Evolutionary conservation across 2,329 filamentous ascomycete genomes (phyloP).

Genomic region (Claviceps spartinae): DNA sequence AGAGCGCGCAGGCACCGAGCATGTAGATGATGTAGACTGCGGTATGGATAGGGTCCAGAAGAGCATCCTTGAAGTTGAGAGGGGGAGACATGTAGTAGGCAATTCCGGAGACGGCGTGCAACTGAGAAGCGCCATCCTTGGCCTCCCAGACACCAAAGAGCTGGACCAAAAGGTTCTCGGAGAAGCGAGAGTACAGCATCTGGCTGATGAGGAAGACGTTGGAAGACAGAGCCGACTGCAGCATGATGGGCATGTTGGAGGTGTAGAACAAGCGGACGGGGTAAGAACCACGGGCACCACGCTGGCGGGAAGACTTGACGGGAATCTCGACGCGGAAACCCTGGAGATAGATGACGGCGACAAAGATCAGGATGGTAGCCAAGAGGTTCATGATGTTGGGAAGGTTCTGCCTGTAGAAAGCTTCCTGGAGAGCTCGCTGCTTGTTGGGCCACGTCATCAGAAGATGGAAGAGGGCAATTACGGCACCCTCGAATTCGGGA

Average conservation of each 20-base stretch:
- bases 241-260: slow-evolving; percentile 99
- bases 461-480: slow-evolving; percentile 95
- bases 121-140: slow-evolving; percentile 88
- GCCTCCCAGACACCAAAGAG: slow-evolving; percentile 98
- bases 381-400: slow-evolving; percentile 99
- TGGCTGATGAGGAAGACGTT: slow-evolving; percentile 99
- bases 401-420: slow-evolving; percentile 98
- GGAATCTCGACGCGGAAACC: slow-evolving; percentile 99
- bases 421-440: slow-evolving; percentile 94
- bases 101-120: slow-evolving; percentile 82
- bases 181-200: slow-evolving; percentile 98
- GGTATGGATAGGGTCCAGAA: slow-evolving; percentile 94
- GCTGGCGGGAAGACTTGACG: slow-evolving; percentile 98
- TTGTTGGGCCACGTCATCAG: slow-evolving; percentile 99
- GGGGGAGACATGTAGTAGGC: slow-evolving; percentile 99
- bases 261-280: slow-evolving; percentile 99
- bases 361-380: slow-evolving; percentile 85
- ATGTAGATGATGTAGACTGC: slow-evolving; percentile 94
- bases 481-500: slow-evolving; percentile 96
- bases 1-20: slow-evolving; percentile 92
- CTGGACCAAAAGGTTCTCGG: slow-evolving; percentile 94
- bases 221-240: slow-evolving; percentile 95
- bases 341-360: slow-evolving; percentile 96
- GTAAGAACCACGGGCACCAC: slow-evolving; percentile 95
- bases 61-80: slow-evolving; percentile 91